Conservation (phyloP, 1,139 yeast species). For the Maudiozyma humilis region DNA sequence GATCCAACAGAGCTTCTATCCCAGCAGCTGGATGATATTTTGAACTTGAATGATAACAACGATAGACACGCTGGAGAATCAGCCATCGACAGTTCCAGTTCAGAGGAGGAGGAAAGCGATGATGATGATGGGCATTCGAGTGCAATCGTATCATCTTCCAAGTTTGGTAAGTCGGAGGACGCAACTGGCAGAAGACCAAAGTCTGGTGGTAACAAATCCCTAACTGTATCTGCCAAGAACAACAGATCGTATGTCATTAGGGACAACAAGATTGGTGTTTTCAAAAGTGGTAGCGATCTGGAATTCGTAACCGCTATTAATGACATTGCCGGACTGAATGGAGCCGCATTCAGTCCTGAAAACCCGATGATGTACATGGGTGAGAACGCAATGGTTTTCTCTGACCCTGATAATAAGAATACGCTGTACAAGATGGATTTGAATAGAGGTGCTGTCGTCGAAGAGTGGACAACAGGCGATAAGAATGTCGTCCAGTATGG, state of each 20-base stretch:
- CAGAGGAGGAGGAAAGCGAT: conserved; percentile 24
- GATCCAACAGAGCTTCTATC: conserved; percentile 39
- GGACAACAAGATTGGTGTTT: conserved; percentile 74
- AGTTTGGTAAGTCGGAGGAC: conserved; percentile 22
- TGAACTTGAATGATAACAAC: conserved; percentile 29
- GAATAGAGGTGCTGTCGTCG: conserved; percentile 69
- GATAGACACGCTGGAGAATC: conserved; percentile 8
- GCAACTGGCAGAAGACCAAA: not conserved
- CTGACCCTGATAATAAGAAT: conserved; percentile 39
- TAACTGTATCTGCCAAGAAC: conserved; percentile 62
- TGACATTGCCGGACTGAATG: conserved; percentile 45
- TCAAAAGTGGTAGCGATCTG: conserved; percentile 47
- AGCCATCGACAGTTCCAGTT: conserved; percentile 11
- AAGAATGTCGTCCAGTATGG: conserved; percentile 51
- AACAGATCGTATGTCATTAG: conserved; percentile 73
- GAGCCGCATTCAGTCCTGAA: conserved; percentile 47
- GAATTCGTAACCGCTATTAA: conserved; percentile 62
- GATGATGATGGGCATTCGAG: conserved; percentile 19
- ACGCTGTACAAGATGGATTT: conserved; percentile 67
- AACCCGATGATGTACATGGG: conserved; percentile 69
- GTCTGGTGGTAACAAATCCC: conserved; percentile 40
- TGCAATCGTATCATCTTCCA: conserved; percentile 23
- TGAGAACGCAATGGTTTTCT: conserved; percentile 61
- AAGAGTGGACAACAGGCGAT: conserved; percentile 60
- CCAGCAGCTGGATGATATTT: conserved; percentile 29